Evolutionary conservation across 2,329 filamentous ascomycete genomes (phyloP).

Genomic region (Arthrobotrys sphaeroides): DNA sequence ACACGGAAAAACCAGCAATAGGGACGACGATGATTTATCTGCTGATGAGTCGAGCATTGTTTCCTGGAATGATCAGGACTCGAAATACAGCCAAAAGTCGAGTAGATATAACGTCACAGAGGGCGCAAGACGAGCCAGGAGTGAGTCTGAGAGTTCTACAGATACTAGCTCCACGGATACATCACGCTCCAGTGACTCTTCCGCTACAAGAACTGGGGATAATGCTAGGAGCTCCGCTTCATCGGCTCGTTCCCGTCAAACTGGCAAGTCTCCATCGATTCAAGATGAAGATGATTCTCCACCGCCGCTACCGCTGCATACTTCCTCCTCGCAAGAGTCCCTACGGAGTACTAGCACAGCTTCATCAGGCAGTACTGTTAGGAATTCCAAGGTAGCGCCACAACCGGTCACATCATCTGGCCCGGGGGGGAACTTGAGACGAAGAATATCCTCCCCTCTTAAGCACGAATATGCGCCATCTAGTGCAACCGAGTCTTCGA

Average conservation of each 20-base stretch:
- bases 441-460: conserved; percentile 80
- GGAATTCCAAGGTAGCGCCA: conserved; percentile 64
- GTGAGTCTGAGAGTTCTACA: conserved; percentile 48
- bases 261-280: background rate
- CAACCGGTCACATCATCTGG: conserved; percentile 68
- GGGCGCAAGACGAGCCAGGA: conserved; percentile 27
- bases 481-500: conserved; percentile 65
- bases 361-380: conserved; percentile 46
- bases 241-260: conserved; percentile 22
- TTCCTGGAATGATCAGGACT: conserved; percentile 45
- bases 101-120: conserved; percentile 27
- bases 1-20: background rate
- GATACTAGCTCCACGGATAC: conserved; percentile 31
- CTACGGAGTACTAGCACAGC: conserved; percentile 37
- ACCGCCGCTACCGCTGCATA: conserved; percentile 57
- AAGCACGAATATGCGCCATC: conserved; percentile 98
- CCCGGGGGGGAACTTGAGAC: conserved; percentile 60
- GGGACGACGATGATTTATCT: conserved; percentile 26
- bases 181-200: conserved; percentile 31
- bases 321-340: conserved; percentile 41
- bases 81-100: conserved; percentile 31
- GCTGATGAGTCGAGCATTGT: conserved; percentile 43
- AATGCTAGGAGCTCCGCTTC: conserved; percentile 32
- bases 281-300: conserved; percentile 54
- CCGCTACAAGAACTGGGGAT: conserved; percentile 26